These are phyloP conservation scores for Gynochthodes officinalis DNA, from an alignment of 257 asterid genomes.

Conservation along the genomic window DNA sequence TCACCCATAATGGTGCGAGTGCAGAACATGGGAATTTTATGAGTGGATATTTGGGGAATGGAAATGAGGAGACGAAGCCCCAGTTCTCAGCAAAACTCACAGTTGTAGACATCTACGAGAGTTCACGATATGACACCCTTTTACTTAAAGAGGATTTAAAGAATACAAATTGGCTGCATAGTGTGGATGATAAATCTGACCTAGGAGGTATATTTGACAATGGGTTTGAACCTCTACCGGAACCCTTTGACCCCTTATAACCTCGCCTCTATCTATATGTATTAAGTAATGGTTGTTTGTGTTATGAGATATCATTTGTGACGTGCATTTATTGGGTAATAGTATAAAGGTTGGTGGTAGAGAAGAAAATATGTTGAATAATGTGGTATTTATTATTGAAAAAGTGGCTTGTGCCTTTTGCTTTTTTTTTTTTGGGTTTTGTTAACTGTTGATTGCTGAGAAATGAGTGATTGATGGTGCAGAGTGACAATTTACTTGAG, in stretches of 20 bases:
- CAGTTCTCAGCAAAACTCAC: constrained; percentile 52
- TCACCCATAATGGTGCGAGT: constrained; percentile 29
- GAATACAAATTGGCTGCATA: constrained; percentile 84
- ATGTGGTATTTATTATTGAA: not conserved
- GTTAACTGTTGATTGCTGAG: not conserved
- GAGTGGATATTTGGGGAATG: constrained; percentile 51
- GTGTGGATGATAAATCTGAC: constrained; percentile 71
- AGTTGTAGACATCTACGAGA: constrained; percentile 69
- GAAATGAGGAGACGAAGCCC: constrained; percentile 56
- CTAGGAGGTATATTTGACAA: constrained; percentile 78
- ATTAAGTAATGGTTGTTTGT: not conserved
- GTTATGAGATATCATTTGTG: not conserved
- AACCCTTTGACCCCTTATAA: constrained; percentile 77
- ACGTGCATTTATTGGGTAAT: not conserved
- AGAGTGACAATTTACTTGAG: no score
- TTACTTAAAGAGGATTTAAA: constrained; percentile 77
- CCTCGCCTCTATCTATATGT: constrained; percentile 5
- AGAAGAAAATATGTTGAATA: constrained; percentile 1
- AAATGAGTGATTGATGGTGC: not conserved
- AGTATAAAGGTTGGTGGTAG: not conserved
- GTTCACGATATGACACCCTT: constrained; percentile 77
- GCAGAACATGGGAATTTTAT: constrained; percentile 49
- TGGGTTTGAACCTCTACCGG: constrained; percentile 87
- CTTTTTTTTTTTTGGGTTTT: not conserved
- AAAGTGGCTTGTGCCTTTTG: no score